Base-by-base conservation (phyloP, 2,329 filamentous ascomycete species). In the Sordariomycetes sp. region DNA sequence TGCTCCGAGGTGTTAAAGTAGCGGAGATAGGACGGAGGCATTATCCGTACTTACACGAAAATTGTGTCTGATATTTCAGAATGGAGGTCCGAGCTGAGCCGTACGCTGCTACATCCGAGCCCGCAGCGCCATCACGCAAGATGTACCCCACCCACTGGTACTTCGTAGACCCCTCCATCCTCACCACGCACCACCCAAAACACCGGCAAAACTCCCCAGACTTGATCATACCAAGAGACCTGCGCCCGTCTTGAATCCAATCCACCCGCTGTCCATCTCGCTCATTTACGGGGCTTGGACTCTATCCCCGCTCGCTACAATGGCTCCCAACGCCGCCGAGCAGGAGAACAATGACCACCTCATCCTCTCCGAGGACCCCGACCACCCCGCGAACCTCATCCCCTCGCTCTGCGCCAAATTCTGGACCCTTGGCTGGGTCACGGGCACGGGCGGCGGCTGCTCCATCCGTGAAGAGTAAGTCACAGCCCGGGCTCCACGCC, bases 351-450 rank as follows among this genome's bases (percentile, higher is more conserved):
- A 55, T 28, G 76, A 84, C 67, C 72, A 78, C 62, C 77, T 86
- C 61, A 73, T 87, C 68, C 72, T 71, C 45, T 86, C 84, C 12
- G 67, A 73, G 34, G 84, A 96, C 68, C 85, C 87, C 5, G 76
- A 90, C 60, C 94, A 99, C 72, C 94, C 94, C 24, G 91, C 94
- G 63, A 99, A 99, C 74, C 80, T 95, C 65, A 96, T 96, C 63
- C 94, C 91, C 61, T 86, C 88, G 53, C 81, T 99, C 54, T 99
- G 94, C 75, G 87, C 87, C 66, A 94, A 92, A 69, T 99, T 99
- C 74, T 99, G 96, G 81, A 89, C 81, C 20, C 78, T 95, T 64
- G 94, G 94, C 64, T 97, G 94, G 92, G 92, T 94, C 34, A 92
- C 89, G 13, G 89, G 89, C 58, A 94, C 89, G 2, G 89, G 89